Percentiles rank a stretch among this genome's conserved stretches.
Conservation (phyloP, 1,284 basidiomycete species). For the Cutaneotrichosporon spelunceum region DNA sequence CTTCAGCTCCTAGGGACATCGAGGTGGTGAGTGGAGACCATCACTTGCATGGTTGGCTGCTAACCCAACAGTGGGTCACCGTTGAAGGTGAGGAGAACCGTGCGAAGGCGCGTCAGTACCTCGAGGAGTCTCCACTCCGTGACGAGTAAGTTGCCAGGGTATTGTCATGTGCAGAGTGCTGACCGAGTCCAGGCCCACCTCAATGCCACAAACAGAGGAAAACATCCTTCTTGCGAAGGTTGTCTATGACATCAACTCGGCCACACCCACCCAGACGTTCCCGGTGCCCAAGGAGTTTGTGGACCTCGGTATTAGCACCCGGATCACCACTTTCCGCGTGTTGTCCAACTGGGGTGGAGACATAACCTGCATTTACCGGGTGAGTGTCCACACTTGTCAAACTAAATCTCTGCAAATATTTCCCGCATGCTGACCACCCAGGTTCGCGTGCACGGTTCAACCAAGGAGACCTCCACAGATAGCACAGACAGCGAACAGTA, state of each 20-base stretch:
- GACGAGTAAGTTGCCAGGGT: conserved; percentile 5
- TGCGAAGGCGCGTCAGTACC: conserved; percentile 56
- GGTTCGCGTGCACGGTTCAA: conserved; percentile 2
- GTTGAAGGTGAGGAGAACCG: conserved; percentile 72
- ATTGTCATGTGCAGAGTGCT: background rate
- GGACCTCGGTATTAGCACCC: conserved; percentile 70
- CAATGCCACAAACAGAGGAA: conserved; percentile 32
- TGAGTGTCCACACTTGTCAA: conserved; percentile 50
- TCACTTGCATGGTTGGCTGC: background rate
- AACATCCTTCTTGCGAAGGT: conserved; percentile 69
- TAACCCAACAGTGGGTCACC: conserved; percentile 63
- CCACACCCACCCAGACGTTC: conserved; percentile 80
- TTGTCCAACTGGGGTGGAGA: conserved; percentile 83
- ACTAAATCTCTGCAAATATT: background rate
- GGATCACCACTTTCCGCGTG: conserved; percentile 72
- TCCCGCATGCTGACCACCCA: conserved; percentile 1
- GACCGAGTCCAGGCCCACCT: conserved; percentile 32
- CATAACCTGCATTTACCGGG: conserved; percentile 85
- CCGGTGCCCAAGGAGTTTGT: conserved; percentile 64
- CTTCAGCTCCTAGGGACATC: conserved; percentile 77
- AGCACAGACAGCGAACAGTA: background rate
- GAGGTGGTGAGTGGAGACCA: conserved; percentile 54
- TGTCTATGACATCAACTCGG: conserved; percentile 69
- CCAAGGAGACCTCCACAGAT: background rate
- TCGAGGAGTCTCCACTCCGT: conserved; percentile 19